Evolutionary conservation across 768 basidiomycete genomes (phyloP).

Genomic region (Boletus bicolor): DNA sequence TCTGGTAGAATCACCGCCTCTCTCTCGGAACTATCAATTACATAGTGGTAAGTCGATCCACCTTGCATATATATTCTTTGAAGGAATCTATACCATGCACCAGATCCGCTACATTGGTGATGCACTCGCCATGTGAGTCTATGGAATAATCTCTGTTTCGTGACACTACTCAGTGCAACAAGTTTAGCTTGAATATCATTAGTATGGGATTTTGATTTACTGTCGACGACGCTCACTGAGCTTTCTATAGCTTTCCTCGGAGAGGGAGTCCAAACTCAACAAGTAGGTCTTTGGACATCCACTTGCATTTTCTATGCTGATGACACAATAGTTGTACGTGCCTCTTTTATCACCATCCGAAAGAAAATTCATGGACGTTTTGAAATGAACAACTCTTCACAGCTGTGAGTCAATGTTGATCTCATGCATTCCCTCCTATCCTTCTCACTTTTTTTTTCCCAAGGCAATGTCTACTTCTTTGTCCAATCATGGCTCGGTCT

Average conservation of each 20-base stretch:
- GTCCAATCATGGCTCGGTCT: not conserved
- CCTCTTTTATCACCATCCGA: not conserved
- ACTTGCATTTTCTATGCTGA: not conserved
- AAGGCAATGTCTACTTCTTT: conserved; percentile 8
- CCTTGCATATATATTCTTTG: not conserved
- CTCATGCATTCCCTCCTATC: not conserved
- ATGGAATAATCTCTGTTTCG: not conserved
- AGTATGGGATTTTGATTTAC: not conserved
- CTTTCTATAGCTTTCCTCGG: conserved; percentile 12
- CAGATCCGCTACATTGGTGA: conserved; percentile 25
- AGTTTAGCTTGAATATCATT: conserved; percentile 11
- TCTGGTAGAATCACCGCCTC: conserved; percentile 1
- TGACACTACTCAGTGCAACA: not conserved
- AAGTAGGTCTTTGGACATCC: not conserved
- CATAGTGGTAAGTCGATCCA: conserved; percentile 11
- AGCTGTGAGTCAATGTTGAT: conserved; percentile 3
- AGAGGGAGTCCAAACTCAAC: not conserved
- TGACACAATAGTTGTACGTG: conserved; percentile 14
- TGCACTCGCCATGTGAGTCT: conserved; percentile 16
- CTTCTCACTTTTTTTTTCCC: not conserved
- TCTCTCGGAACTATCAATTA: conserved; percentile 18
- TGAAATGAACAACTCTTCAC: not conserved
- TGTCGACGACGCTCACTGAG: not conserved
- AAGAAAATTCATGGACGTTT: not conserved
- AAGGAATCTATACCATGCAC: not conserved